phyloP scores from a whole-genome alignment of 108 stramenopile genomes.

The Parmales sp. region DNA sequence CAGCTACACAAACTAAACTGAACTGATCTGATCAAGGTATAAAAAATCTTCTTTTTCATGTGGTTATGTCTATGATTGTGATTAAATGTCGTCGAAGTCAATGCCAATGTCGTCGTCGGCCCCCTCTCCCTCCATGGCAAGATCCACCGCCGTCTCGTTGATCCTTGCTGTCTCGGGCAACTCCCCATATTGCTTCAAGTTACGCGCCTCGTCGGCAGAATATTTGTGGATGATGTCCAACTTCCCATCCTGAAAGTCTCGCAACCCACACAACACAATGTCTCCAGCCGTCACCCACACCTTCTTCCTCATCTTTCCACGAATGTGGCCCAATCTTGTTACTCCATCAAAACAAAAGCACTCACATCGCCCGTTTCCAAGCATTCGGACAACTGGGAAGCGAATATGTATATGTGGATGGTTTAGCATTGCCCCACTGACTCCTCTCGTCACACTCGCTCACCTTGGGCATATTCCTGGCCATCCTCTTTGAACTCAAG shows the following conservation, averaged over 20 bases:
- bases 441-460: too few species aligned
- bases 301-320: constrained; percentile 99
- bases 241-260: constrained; percentile 99
- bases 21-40: too few species aligned
- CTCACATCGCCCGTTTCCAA: constrained; percentile 96
- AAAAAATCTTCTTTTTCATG: too few species aligned
- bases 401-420: too few species aligned
- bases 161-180: constrained; percentile 95
- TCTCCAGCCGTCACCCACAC: constrained; percentile 95
- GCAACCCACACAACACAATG: constrained; percentile 91
- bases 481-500: constrained; percentile 97
- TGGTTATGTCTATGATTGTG: background rate
- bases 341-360: constrained; percentile 98
- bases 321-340: constrained; percentile 94
- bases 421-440: too few species aligned
- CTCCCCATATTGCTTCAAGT: constrained; percentile 97
- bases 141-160: constrained; percentile 97
- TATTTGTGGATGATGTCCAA: constrained; percentile 98
- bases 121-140: constrained; percentile 92
- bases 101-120: constrained; percentile 87
- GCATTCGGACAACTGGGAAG: constrained; percentile 93
- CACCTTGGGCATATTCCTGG: constrained; percentile 39
- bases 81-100: constrained; percentile 86
- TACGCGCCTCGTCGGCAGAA: constrained; percentile 97
- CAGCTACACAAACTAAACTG: background rate